Percentiles rank a stretch among this genome's conserved stretches.
Conservation (phyloP, 768 basidiomycete genomes). For the Dentipellis fragilis region DNA sequence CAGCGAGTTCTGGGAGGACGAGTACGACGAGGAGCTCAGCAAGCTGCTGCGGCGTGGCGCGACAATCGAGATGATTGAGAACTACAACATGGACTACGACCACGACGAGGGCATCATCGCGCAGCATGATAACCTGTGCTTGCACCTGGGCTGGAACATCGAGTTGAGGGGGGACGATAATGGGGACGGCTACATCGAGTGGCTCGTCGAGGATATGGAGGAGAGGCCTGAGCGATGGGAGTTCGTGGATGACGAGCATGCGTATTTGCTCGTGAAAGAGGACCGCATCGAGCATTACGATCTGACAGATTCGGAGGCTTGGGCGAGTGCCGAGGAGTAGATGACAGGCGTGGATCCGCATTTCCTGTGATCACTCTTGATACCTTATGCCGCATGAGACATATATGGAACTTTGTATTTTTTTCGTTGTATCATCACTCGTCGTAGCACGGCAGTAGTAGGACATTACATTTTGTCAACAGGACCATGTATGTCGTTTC, state of each 20-base stretch:
- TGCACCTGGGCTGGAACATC: constrained; percentile 68
- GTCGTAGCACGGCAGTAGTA: no score
- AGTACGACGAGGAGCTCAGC: constrained; percentile 23
- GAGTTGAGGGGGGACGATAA: constrained; percentile 31
- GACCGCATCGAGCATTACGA: constrained; percentile 8
- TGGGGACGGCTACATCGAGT: constrained; percentile 31
- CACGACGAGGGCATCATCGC: constrained; percentile 47
- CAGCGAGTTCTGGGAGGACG: constrained; percentile 24
- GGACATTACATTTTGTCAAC: no score
- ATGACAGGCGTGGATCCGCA: no score
- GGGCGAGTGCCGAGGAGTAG: constrained; percentile 1
- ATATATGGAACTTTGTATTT: no score
- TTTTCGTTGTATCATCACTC: no score
- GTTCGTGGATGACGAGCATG: constrained; percentile 17
- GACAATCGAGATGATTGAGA: constrained; percentile 45
- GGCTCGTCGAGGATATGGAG: constrained; percentile 29
- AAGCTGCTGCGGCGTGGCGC: constrained; percentile 51
- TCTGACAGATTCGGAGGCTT: constrained; percentile 10
- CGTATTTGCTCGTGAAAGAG: constrained; percentile 7
- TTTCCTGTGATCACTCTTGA: no score
- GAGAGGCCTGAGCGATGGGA: constrained; percentile 36
- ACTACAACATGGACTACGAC: constrained; percentile 43
- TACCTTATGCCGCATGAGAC: no score
- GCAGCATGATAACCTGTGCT: constrained; percentile 26
- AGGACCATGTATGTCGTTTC: no score